Conservation (phyloP, 2,329 filamentous ascomycete genomes). For the Hypoxylon sp. region DNA sequence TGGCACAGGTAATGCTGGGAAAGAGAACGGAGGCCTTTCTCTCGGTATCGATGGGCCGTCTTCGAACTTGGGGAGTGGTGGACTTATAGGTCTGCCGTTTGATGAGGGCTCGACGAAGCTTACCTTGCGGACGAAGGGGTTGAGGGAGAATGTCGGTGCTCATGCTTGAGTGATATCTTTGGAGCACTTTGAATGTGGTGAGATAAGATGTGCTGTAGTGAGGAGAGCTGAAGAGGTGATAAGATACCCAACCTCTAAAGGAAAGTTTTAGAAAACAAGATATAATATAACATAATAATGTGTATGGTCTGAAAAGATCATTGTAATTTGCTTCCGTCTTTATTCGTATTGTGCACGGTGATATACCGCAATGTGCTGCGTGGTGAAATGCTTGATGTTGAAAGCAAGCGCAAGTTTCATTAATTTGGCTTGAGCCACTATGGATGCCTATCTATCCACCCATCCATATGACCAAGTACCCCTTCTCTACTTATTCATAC, state of each 20-base stretch:
- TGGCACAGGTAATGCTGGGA: slow-evolving; percentile 29
- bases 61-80: background rate
- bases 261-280: background rate
- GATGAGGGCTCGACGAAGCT: slow-evolving; percentile 63
- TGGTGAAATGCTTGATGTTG: slow-evolving; percentile 1
- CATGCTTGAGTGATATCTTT: slow-evolving; percentile 45
- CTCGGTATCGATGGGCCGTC: slow-evolving; percentile 6
- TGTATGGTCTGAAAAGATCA: background rate
- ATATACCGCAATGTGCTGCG: background rate
- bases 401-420: background rate
- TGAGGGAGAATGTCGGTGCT: slow-evolving; percentile 64
- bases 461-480: background rate
- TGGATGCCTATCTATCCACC: background rate
- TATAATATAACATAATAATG: background rate
- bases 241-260: slow-evolving; percentile 36
- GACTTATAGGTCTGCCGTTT: slow-evolving; percentile 61
- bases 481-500: slow-evolving; percentile 5
- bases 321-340: background rate
- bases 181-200: background rate
- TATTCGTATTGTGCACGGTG: background rate
- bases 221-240: background rate
- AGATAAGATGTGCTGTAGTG: background rate
- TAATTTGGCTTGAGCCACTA: background rate
- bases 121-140: slow-evolving; percentile 69
- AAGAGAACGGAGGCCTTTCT: slow-evolving; percentile 35